These are phyloP conservation scores for Pterulicium gracile DNA, from an alignment of 1,284 basidiomycete genomes.

Conservation along the genomic window DNA sequence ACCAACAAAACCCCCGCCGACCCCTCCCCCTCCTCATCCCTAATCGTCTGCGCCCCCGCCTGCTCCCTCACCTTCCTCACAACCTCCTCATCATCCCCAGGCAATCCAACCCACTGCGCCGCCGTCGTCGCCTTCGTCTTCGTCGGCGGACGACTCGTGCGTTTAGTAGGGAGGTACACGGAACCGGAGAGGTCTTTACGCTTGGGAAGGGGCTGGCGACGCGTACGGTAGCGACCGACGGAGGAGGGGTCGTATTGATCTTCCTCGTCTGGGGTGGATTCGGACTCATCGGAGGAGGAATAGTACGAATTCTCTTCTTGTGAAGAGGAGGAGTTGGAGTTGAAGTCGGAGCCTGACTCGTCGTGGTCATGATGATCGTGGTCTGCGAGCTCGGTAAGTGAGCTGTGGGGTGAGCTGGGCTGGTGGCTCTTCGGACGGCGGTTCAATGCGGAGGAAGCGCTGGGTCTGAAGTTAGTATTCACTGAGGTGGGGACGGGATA, in stretches of 20 bases:
- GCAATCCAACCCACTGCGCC: too few relatives aligned
- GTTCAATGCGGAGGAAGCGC: neutral
- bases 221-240: neutral
- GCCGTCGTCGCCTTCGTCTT: neutral
- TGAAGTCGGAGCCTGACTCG: neutral
- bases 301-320: neutral
- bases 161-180: too few relatives aligned
- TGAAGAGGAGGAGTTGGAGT: neutral
- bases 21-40: neutral
- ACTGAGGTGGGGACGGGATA: neutral
- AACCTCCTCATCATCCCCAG: too few relatives aligned
- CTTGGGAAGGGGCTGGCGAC: neutral
- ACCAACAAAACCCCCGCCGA: too few relatives aligned
- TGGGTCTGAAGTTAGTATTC: neutral
- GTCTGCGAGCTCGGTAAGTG: too few relatives aligned
- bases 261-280: neutral
- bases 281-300: neutral
- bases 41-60: neutral
- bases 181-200: neutral
- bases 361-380: neutral
- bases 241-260: neutral
- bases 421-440: neutral
- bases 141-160: neutral
- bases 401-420: neutral
- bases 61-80: neutral